These are phyloP conservation scores for Hapsidospora chrysogenum DNA, from an alignment of 495 filamentous ascomycete genomes.

Conservation along the genomic window DNA sequence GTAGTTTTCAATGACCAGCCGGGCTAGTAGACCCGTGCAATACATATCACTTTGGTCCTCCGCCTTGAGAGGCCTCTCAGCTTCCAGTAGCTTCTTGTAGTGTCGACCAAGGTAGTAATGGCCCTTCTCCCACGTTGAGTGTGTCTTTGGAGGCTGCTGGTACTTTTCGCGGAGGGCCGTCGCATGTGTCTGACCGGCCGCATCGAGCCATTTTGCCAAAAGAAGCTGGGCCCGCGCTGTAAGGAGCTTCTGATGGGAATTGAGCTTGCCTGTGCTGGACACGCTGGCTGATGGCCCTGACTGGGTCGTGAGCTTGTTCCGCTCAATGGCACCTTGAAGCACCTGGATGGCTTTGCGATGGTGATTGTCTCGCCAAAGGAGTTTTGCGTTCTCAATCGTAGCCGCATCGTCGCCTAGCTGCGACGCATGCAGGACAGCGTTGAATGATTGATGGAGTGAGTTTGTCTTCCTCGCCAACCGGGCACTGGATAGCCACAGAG, in stretches of 20 bases:
- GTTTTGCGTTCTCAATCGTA: slow-evolving; percentile 77
- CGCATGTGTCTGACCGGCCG: slow-evolving; percentile 76
- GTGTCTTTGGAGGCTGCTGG: slow-evolving; percentile 45
- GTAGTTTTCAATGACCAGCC: slow-evolving; percentile 86
- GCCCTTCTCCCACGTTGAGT: slow-evolving; percentile 77
- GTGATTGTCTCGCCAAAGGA: slow-evolving; percentile 90
- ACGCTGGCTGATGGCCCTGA: not conserved
- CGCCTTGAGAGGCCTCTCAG: slow-evolving; percentile 59
- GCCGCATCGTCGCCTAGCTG: slow-evolving; percentile 69
- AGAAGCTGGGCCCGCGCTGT: slow-evolving; percentile 59
- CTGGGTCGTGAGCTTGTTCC: slow-evolving; percentile 31
- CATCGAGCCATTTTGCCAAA: slow-evolving; percentile 92
- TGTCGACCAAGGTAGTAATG: slow-evolving; percentile 94
- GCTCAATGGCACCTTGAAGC: slow-evolving; percentile 66
- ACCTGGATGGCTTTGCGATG: slow-evolving; percentile 90
- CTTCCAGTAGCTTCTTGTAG: slow-evolving; percentile 91
- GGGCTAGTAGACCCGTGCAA: slow-evolving; percentile 62
- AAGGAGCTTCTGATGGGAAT: slow-evolving; percentile 34
- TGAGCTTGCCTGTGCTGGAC: slow-evolving; percentile 19
- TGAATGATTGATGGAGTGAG: slow-evolving; percentile 72
- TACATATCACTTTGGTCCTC: slow-evolving; percentile 41
- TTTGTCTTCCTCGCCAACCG: slow-evolving; percentile 72
- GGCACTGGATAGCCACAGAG: slow-evolving; percentile 73
- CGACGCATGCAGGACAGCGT: slow-evolving; percentile 79
- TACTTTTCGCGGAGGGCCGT: slow-evolving; percentile 62